Conservation (phyloP, 2,329 filamentous ascomycete genomes). For the Tolypocladium capitatum region DNA sequence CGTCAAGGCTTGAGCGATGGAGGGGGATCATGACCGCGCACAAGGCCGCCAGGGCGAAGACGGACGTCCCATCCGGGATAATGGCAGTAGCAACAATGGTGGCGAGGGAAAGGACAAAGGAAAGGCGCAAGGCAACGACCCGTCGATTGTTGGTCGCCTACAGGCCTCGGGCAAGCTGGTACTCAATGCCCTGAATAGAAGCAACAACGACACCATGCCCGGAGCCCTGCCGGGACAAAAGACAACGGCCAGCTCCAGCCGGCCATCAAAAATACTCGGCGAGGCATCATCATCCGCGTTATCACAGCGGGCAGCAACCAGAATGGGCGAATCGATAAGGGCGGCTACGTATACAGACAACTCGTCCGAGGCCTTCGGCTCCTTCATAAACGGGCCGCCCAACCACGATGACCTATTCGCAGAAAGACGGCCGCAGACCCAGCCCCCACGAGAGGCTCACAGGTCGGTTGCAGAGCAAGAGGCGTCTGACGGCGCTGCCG, state of each 20-base stretch:
- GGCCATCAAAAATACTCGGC: not conserved
- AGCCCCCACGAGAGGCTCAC: not conserved
- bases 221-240: constrained; percentile 9
- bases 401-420: not conserved
- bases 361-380: not conserved
- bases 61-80: not conserved
- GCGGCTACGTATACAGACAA: not conserved
- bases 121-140: constrained; percentile 2
- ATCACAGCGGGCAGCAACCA: not conserved
- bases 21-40: not conserved
- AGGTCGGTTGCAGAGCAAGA: constrained; percentile 18
- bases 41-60: not conserved
- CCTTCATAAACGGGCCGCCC: not conserved
- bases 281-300: not conserved
- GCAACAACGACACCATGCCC: constrained; percentile 4
- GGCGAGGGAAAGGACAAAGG: constrained; percentile 6
- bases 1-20: not conserved
- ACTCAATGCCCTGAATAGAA: constrained; percentile 11
- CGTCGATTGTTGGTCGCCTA: constrained; percentile 10
- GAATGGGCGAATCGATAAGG: not conserved
- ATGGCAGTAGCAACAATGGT: not conserved
- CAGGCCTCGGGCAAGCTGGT: constrained; percentile 14
- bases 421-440: not conserved
- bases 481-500: constrained; percentile 15
- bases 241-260: constrained; percentile 1